phyloP scores from a whole-genome alignment of 306 rosid species.

The Inga oerstediana region DNA sequence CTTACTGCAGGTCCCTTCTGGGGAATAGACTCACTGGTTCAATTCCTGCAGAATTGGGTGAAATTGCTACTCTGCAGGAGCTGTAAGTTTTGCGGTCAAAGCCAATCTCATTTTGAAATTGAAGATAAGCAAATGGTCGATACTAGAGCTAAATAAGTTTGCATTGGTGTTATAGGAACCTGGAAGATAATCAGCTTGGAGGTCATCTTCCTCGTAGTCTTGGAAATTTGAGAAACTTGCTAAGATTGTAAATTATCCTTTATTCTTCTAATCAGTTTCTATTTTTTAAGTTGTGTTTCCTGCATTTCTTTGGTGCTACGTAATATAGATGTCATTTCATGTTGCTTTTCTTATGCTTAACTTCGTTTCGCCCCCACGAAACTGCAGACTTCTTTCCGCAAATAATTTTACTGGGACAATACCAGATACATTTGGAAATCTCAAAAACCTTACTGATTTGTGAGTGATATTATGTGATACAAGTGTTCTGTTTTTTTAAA shows the following conservation, averaged over 20 bases:
- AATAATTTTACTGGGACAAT: constrained; percentile 68
- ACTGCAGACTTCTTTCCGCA: constrained; percentile 50
- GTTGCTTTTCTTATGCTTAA: not conserved
- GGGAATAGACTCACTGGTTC: constrained; percentile 65
- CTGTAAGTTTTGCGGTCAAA: constrained; percentile 55
- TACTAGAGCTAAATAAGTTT: constrained; percentile 17
- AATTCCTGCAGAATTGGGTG: constrained; percentile 63
- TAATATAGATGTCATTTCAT: not conserved
- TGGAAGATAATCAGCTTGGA: constrained; percentile 58
- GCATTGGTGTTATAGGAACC: constrained; percentile 45
- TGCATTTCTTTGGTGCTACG: not conserved
- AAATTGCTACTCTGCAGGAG: constrained; percentile 44
- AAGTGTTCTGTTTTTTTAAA: not conserved
- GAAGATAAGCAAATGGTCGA: not conserved
- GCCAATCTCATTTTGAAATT: not conserved
- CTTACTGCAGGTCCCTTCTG: constrained; percentile 51
- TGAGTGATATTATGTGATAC: constrained; percentile 42
- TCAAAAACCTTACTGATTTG: constrained; percentile 65
- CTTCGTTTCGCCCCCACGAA: constrained; percentile 18
- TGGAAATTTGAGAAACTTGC: constrained; percentile 56
- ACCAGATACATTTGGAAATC: constrained; percentile 55
- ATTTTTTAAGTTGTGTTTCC: not conserved
- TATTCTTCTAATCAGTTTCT: not conserved
- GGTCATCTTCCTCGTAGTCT: constrained; percentile 64
- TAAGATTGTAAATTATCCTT: constrained; percentile 49